Evolutionary conservation across 2,329 filamentous ascomycete species (phyloP).

Genomic region (Penicillium sp.): DNA sequence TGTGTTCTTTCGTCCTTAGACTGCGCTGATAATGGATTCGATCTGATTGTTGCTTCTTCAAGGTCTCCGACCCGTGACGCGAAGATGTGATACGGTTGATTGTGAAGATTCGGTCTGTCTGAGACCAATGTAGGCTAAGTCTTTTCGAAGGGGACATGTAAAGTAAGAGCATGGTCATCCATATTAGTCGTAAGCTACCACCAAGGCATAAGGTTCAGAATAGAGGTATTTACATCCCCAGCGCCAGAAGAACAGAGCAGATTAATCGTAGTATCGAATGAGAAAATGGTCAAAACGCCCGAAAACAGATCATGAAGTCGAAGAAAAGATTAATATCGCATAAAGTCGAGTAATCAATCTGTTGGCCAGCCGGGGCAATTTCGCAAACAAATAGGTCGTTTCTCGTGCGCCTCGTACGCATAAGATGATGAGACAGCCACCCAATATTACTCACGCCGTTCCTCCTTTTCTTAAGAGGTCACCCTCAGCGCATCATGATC

Average conservation of each 20-base stretch:
- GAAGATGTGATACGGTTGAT: constrained; percentile 16
- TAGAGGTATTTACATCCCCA: constrained; percentile 9
- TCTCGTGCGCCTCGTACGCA: not conserved
- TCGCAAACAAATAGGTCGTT: not conserved
- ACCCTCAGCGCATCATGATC: constrained; percentile 32
- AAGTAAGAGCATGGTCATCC: not conserved
- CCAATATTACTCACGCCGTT: not conserved
- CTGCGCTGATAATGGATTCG: constrained; percentile 5
- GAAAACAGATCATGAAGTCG: constrained; percentile 1
- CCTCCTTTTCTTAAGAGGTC: constrained; percentile 3
- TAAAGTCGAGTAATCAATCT: not conserved
- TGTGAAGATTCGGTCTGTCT: not conserved
- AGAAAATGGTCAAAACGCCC: constrained; percentile 3
- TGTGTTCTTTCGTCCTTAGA: not conserved
- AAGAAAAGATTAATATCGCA: not conserved
- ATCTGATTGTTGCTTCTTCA: constrained; percentile 9
- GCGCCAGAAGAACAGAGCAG: not conserved
- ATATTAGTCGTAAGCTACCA: constrained; percentile 13
- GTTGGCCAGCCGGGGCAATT: not conserved
- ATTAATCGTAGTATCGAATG: not conserved
- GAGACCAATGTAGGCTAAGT: not conserved
- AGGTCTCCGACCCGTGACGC: constrained; percentile 12
- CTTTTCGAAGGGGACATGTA: not conserved
- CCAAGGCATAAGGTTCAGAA: not conserved
- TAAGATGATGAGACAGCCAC: constrained; percentile 7